Percentiles rank a stretch among this genome's conserved stretches.
Conservation (phyloP, 2,329 filamentous ascomycete species). For the Ceratocystis smalleyi region DNA sequence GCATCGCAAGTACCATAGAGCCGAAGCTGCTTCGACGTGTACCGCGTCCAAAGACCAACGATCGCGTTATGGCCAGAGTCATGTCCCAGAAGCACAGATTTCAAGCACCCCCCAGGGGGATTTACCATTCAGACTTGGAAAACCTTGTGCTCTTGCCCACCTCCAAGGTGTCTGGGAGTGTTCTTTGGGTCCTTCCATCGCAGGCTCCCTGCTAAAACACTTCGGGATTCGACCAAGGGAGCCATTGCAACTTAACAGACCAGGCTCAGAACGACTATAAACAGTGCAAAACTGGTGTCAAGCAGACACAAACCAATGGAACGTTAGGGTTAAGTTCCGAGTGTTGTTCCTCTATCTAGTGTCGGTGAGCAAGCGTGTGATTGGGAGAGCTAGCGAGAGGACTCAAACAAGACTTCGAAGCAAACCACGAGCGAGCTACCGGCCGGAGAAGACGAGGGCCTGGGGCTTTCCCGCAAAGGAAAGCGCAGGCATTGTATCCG, state of each 20-base stretch:
- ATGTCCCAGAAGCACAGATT: slow-evolving; percentile 57
- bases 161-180: slow-evolving; percentile 40
- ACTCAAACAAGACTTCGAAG: slow-evolving; percentile 25
- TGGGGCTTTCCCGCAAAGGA: background rate
- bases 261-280: slow-evolving; percentile 39
- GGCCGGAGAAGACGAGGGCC: slow-evolving; percentile 28
- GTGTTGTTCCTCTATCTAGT: slow-evolving; percentile 41
- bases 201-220: slow-evolving; percentile 22
- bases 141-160: slow-evolving; percentile 43
- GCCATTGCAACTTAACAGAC: slow-evolving; percentile 41
- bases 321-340: slow-evolving; percentile 93
- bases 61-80: slow-evolving; percentile 35
- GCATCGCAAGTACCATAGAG: slow-evolving; percentile 1
- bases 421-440: slow-evolving; percentile 27
- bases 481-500: slow-evolving; percentile 7
- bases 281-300: slow-evolving; percentile 46
- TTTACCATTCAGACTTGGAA: slow-evolving; percentile 62
- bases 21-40: background rate
- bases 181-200: slow-evolving; percentile 33
- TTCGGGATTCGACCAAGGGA: slow-evolving; percentile 27
- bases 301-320: slow-evolving; percentile 41
- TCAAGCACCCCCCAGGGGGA: slow-evolving; percentile 54
- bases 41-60: slow-evolving; percentile 8
- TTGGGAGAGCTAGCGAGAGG: slow-evolving; percentile 27
- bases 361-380: slow-evolving; percentile 12